A percentile compares a stretch with the other conserved stretches of the same genome.
Conservation (phyloP, 31 red algal species). For the Endocladia muricata region DNA sequence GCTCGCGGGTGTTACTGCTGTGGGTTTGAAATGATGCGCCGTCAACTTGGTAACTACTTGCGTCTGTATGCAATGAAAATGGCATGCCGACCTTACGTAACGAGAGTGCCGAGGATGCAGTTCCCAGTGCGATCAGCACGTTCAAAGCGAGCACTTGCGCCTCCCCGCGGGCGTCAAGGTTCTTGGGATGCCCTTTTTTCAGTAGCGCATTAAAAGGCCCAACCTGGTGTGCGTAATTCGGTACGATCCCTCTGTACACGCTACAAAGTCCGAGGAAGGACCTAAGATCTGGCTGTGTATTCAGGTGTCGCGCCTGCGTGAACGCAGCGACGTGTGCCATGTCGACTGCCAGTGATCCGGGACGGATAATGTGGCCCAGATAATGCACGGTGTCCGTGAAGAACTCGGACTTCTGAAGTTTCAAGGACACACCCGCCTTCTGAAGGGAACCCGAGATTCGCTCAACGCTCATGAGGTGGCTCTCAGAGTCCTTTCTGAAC, state of each 20-base stretch:
- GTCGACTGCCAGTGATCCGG: slow-evolving; percentile 9
- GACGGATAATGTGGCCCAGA: neutral
- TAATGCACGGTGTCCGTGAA: slow-evolving; percentile 1
- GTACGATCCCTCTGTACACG: slow-evolving; percentile 10
- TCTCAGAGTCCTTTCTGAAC: neutral
- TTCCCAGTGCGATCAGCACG: neutral
- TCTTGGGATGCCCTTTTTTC: neutral
- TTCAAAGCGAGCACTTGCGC: neutral
- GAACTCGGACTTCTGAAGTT: slow-evolving; percentile 5
- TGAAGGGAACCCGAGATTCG: neutral
- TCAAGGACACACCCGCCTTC: neutral
- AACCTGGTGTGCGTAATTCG: neutral
- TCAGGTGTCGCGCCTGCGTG: neutral
- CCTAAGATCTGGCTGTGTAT: neutral
- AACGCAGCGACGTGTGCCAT: neutral
- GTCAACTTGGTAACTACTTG: neutral
- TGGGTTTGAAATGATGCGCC: neutral
- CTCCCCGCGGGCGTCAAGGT: neutral
- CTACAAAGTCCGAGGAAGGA: slow-evolving; percentile 4
- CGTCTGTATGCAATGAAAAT: neutral
- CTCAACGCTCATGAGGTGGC: neutral
- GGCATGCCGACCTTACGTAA: neutral
- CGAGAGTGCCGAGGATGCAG: neutral
- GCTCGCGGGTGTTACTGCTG: neutral
- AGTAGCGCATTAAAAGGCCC: neutral